phyloP scores from a whole-genome alignment of 2,329 filamentous ascomycete species.

The Alternaria longipes region DNA sequence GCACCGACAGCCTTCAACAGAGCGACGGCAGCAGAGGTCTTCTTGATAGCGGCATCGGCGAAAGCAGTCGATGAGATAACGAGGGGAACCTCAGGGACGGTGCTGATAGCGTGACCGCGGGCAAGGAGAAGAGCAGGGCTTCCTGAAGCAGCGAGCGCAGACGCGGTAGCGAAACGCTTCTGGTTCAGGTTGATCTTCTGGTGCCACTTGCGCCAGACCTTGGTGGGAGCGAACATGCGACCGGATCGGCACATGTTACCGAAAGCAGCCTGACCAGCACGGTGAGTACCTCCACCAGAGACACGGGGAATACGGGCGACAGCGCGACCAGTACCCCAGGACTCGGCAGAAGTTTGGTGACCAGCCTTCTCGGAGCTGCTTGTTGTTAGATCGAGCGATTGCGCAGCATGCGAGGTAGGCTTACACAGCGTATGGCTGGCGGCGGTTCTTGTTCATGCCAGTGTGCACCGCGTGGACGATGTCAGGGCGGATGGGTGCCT shows the following conservation, averaged over 20 bases:
- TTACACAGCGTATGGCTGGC: slow-evolving; percentile 98
- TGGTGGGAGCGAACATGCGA: slow-evolving; percentile 99
- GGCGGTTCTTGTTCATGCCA: slow-evolving; percentile 99
- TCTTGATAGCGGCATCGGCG: slow-evolving; percentile 78
- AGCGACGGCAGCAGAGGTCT: slow-evolving; percentile 86
- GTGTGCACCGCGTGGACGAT: slow-evolving; percentile 99
- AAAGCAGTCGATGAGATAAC: slow-evolving; percentile 93
- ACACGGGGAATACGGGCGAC: slow-evolving; percentile 99
- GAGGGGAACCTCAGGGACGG: slow-evolving; percentile 94
- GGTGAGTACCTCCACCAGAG: slow-evolving; percentile 99
- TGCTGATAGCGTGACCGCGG: slow-evolving; percentile 94
- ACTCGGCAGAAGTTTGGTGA: slow-evolving; percentile 99
- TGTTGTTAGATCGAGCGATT: slow-evolving; percentile 27
- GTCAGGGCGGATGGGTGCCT: slow-evolving; percentile 93
- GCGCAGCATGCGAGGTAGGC: slow-evolving; percentile 17
- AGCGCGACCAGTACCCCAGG: slow-evolving; percentile 98
- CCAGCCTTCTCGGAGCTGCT: slow-evolving; percentile 87
- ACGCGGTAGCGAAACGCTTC: slow-evolving; percentile 98
- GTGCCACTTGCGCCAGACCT: slow-evolving; percentile 99
- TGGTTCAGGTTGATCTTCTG: slow-evolving; percentile 99
- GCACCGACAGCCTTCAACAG: slow-evolving; percentile 94
- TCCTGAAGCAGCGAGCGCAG: slow-evolving; percentile 94
- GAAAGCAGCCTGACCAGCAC: slow-evolving; percentile 99
- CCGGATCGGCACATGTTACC: slow-evolving; percentile 99
- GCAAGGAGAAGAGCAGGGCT: slow-evolving; percentile 94